Conservation (phyloP, 345 rosid species). For the Lepidium sativum region DNA sequence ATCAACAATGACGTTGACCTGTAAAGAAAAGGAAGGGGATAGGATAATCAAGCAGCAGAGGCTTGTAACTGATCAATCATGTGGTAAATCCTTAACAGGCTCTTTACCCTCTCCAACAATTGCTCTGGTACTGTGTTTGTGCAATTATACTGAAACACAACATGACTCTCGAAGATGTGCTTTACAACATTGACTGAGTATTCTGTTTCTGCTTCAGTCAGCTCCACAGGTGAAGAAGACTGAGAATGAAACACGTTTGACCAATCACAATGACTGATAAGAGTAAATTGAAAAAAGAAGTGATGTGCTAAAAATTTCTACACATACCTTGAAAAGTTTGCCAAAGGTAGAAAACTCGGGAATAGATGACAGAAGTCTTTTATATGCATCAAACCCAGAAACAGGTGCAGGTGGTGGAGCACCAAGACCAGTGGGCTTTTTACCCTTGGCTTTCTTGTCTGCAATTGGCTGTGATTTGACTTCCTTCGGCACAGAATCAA, state of each 20-base stretch:
- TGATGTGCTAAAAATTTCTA: background rate
- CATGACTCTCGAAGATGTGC: slow-evolving; percentile 77
- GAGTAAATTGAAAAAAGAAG: background rate
- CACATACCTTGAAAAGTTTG: slow-evolving; percentile 58
- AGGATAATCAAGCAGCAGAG: background rate
- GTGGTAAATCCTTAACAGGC: background rate
- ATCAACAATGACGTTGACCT: slow-evolving; percentile 85
- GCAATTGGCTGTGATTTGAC: slow-evolving; percentile 76
- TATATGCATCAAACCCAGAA: slow-evolving; percentile 69
- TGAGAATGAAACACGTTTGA: background rate
- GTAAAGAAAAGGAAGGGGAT: slow-evolving; percentile 3
- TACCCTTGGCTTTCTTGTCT: slow-evolving; percentile 90
- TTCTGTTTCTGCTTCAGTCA: slow-evolving; percentile 97
- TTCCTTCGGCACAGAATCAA: slow-evolving; percentile 79
- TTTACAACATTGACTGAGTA: slow-evolving; percentile 90
- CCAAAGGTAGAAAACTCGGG: slow-evolving; percentile 76
- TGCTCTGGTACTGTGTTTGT: slow-evolving; percentile 93
- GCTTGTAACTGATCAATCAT: background rate
- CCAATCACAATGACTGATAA: background rate
- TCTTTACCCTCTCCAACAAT: slow-evolving; percentile 77
- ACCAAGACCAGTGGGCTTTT: slow-evolving; percentile 81
- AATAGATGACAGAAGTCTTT: slow-evolving; percentile 69
- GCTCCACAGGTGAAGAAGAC: slow-evolving; percentile 80
- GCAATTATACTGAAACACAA: slow-evolving; percentile 95
- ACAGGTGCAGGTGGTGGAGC: slow-evolving; percentile 55